Conservation (phyloP, 2,329 filamentous ascomycete species). For the Chaetothyriales sp. region DNA sequence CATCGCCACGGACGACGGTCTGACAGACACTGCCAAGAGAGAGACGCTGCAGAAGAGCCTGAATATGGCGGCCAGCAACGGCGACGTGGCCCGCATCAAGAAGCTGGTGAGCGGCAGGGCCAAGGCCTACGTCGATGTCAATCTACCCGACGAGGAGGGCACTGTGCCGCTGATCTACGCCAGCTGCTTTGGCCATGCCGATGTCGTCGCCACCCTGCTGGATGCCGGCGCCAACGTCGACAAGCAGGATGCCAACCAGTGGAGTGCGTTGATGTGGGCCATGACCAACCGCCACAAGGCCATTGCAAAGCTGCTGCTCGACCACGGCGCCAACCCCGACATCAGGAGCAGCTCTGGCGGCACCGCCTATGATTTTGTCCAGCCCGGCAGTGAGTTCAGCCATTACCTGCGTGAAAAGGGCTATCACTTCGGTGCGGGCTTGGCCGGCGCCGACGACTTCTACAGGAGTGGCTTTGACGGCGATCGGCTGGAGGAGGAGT, state of each 20-base stretch:
- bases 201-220: constrained; percentile 71
- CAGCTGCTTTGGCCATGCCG: constrained; percentile 91
- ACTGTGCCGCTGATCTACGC: constrained; percentile 96
- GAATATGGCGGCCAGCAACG: constrained; percentile 93
- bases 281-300: constrained; percentile 97
- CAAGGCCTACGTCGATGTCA: constrained; percentile 65
- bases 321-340: constrained; percentile 89
- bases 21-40: constrained; percentile 65
- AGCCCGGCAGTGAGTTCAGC: constrained; percentile 90
- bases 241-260: constrained; percentile 87
- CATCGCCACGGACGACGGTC: constrained; percentile 58
- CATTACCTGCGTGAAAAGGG: constrained; percentile 91
- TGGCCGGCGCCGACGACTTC: constrained; percentile 65
- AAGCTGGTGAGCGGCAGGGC: constrained; percentile 63
- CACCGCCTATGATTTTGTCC: constrained; percentile 89
- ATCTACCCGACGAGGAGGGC: constrained; percentile 82
- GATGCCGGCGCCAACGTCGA: constrained; percentile 80
- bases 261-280: constrained; percentile 98
- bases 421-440: constrained; percentile 46
- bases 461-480: constrained; percentile 77
- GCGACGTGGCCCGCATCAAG: constrained; percentile 68
- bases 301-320: constrained; percentile 82
- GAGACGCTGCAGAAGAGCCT: constrained; percentile 72
- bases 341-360: constrained; percentile 88
- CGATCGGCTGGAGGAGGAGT: constrained; percentile 89